phyloP scores from a whole-genome alignment of 2,329 filamentous ascomycete species.

The Chaetothyriales sp. region DNA sequence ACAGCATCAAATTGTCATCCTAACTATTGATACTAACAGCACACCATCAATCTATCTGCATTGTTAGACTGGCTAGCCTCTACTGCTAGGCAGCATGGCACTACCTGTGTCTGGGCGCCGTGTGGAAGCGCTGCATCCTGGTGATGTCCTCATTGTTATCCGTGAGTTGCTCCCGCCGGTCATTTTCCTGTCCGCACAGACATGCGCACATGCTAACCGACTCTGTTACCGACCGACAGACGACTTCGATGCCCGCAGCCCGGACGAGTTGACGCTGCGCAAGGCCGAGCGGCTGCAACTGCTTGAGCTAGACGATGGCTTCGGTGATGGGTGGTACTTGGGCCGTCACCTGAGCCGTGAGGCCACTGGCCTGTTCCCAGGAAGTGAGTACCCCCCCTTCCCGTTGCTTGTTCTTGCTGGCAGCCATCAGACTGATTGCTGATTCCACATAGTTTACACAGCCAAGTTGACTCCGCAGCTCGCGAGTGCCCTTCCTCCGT shows the following conservation, averaged over 20 bases:
- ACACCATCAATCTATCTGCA: background rate
- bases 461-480: constrained; percentile 14
- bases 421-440: background rate
- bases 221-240: constrained; percentile 38
- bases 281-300: constrained; percentile 56
- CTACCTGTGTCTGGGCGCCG: constrained; percentile 21
- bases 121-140: constrained; percentile 20
- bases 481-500: constrained; percentile 4
- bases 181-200: background rate
- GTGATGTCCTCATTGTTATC: constrained; percentile 30
- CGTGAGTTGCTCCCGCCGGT: constrained; percentile 23
- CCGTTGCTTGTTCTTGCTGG: background rate
- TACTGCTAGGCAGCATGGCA: constrained; percentile 19
- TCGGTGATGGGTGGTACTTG: constrained; percentile 52
- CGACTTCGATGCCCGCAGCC: constrained; percentile 80
- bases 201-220: constrained; percentile 8
- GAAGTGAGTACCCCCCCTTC: constrained; percentile 22
- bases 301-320: constrained; percentile 50
- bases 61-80: background rate
- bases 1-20: background rate
- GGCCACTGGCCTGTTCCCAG: constrained; percentile 33
- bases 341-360: constrained; percentile 32
- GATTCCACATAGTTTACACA: constrained; percentile 13
- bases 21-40: background rate
- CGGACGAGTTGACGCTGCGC: constrained; percentile 76